Base-by-base conservation (phyloP, 345 rosid species). In the Eucalyptus shirleyi region DNA sequence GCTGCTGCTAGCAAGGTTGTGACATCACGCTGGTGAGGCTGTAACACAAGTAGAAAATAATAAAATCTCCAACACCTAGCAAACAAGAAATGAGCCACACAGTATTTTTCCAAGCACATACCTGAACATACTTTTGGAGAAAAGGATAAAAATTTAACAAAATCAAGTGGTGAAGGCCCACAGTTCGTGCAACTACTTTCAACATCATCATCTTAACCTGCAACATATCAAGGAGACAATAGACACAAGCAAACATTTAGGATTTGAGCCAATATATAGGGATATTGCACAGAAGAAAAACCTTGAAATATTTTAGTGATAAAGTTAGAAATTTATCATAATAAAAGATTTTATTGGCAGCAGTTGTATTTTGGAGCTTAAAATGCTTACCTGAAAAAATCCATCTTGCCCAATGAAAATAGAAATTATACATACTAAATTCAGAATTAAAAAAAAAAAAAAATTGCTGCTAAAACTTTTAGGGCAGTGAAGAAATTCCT, bases 181-280 rank as follows among this genome's bases (percentile, higher is more conserved):
- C 92, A 47, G 98, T 93, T 86, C 98, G 96, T 88, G 99, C 97
- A 92, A 98, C 93, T 86, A 97, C 95, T 95, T 97, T 96, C 91
- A 98, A 88, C 94, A 98, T 92, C 98, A 98, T 96, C 99, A 97
- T 94, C 93, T 94, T 97, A 87, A 96, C 95, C 99, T 98, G 95
- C 91, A 91, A 60, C 65, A 51, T 88, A 53, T 15, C 49, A 32
- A 24, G 34, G 72, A 80, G 40, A 65, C 37, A 85, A 88, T 8
- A 50, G 24, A 89, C 77, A 55, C 17, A 49, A 11, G 30, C 49
- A 77, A 77, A 77, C 9, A 6, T 21, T 77, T 21, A 77, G 47
- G 47, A 47, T 77, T 77, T 21, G 30, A 40, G 45, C 30, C 28
- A 77, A 77, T 40, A 24, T 19, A 21, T 40, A 77, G 42, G 47